phyloP scores from a whole-genome alignment of 1,284 basidiomycete species.

The Puccinia brachypodii region DNA sequence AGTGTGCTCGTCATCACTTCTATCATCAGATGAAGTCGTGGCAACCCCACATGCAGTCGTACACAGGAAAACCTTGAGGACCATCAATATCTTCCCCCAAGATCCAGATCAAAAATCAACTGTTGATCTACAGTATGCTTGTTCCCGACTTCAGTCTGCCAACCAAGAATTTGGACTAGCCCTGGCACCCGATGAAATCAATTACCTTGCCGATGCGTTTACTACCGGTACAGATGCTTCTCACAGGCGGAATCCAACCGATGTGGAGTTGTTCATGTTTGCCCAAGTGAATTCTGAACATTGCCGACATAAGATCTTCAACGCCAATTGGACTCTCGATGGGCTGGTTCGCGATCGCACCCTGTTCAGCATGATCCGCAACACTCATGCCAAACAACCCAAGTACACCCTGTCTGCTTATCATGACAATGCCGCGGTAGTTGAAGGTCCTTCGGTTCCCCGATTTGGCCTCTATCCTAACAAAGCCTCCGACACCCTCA shows the following conservation, averaged over 20 bases:
- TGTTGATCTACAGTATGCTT: slow-evolving; percentile 51
- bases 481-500: background rate
- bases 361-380: slow-evolving; percentile 96
- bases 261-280: slow-evolving; percentile 99
- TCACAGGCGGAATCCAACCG: slow-evolving; percentile 78
- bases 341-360: slow-evolving; percentile 69
- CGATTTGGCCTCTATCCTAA: slow-evolving; percentile 65
- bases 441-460: slow-evolving; percentile 71
- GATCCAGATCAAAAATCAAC: slow-evolving; percentile 60
- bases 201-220: slow-evolving; percentile 89
- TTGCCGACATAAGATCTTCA: slow-evolving; percentile 99
- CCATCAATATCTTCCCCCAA: slow-evolving; percentile 30
- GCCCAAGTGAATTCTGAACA: slow-evolving; percentile 99
- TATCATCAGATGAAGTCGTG: slow-evolving; percentile 64
- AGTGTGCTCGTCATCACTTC: slow-evolving; percentile 67
- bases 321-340: slow-evolving; percentile 92
- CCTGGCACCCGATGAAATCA: slow-evolving; percentile 82
- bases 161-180: slow-evolving; percentile 88
- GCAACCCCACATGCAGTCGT: slow-evolving; percentile 61
- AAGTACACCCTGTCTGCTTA: slow-evolving; percentile 84
- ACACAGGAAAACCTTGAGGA: background rate
- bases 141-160: slow-evolving; percentile 67
- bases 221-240: slow-evolving; percentile 59
- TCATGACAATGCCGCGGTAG: slow-evolving; percentile 95
- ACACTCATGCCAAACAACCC: slow-evolving; percentile 65